Evolutionary conservation across 2,329 filamentous ascomycete species (phyloP).

Genomic region (Botryotinia convoluta): DNA sequence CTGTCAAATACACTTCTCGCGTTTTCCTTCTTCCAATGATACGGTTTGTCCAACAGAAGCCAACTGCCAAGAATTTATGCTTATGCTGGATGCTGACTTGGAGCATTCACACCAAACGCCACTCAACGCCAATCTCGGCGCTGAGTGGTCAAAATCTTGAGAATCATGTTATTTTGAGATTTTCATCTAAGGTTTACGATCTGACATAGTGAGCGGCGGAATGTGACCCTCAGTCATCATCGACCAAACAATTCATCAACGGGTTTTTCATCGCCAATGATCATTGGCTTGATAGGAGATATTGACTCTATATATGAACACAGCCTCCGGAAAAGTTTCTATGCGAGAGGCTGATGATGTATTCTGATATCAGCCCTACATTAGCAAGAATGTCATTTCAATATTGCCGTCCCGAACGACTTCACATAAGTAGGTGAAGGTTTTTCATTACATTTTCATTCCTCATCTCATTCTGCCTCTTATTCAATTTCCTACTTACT

Average conservation of each 20-base stretch:
- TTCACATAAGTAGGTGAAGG: constrained; percentile 7
- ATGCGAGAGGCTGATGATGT: neutral
- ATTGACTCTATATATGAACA: neutral
- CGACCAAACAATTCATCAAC: too few relatives aligned
- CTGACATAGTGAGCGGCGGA: neutral
- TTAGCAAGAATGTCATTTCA: neutral
- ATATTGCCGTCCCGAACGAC: neutral
- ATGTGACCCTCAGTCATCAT: neutral
- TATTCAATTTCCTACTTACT: constrained; percentile 4
- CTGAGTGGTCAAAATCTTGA: neutral
- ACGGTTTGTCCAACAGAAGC: neutral
- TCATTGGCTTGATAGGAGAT: neutral
- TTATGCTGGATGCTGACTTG: neutral
- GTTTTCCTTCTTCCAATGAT: neutral
- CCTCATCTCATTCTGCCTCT: constrained; percentile 10
- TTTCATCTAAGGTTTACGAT: neutral
- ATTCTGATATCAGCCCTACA: neutral
- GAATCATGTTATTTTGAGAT: neutral
- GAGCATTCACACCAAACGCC: neutral
- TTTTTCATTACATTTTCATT: neutral
- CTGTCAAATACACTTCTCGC: neutral
- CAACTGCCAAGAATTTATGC: neutral
- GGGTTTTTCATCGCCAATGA: neutral
- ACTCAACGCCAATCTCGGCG: neutral
- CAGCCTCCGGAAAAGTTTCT: neutral